Base-by-base conservation (phyloP, 495 filamentous ascomycete species). In the Daldinia decipiens region DNA sequence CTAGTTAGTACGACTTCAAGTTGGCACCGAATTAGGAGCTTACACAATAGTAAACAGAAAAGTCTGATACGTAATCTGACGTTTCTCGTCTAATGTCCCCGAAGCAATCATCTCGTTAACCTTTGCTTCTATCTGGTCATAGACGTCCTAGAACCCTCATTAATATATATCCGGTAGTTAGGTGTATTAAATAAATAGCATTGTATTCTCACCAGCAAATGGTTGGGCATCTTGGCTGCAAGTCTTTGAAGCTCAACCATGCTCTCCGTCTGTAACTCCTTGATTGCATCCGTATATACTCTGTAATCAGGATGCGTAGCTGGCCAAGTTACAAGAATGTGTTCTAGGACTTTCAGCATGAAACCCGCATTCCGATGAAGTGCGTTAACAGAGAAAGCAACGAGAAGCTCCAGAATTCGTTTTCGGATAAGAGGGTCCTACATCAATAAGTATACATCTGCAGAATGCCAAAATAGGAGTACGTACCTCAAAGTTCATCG, bases 21-120 rank as follows among this genome's bases (percentile, higher is more conserved):
- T n/a, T 24, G 34, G 13, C n/a, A 29, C 27, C 9, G 9, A 6
- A 21, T 17, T 45, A n/a, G 29, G 6, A 26, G 58, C 80, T 77
- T 85, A 92, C 91, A 95, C 89, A 70, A 99, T 97, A 12, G 95
- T 96, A 67, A 98, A 94, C 3, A 99, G 82, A 78, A 97, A 88
- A 73, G 89, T 88, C 82, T 90, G 86, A 82, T 93, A 84, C 0
- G 84, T 83, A 29, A 87, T 82, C 50, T 87, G 83, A 19, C 87
- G 87, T 68, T 91, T 91, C 71, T 94, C 89, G 73, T 97, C 94
- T 6, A 91, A 82, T 15, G 83, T 88, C 54, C 91, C 90, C 3
- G 88, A 86, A 50, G 89, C 77, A 45, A 93, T 87, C 77, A 98
- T 91, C 70, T 93, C 91, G 64, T 89, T 89, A 61, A 98, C 90